Conservation (phyloP, 108 stramenopile species). For the Nitzschia sp. region DNA sequence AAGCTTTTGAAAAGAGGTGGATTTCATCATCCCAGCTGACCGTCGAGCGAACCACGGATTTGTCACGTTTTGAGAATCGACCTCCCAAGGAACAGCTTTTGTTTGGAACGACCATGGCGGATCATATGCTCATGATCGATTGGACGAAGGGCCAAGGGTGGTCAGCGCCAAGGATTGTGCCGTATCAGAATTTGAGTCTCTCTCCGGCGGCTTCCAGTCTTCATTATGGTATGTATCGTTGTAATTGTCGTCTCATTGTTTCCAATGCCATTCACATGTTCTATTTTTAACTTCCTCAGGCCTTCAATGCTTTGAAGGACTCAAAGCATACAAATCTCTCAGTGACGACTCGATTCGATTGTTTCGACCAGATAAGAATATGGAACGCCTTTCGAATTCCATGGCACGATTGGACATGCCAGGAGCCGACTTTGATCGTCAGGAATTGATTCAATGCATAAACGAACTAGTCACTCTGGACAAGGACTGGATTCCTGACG, state of each 20-base stretch:
- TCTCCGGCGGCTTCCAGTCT: constrained; percentile 87
- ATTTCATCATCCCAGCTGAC: constrained; percentile 49
- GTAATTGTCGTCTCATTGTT: no score
- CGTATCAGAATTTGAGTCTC: constrained; percentile 77
- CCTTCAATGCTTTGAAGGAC: constrained; percentile 95
- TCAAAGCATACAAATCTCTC: constrained; percentile 80
- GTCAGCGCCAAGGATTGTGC: constrained; percentile 78
- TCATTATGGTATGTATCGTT: constrained; percentile 87
- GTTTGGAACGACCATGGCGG: constrained; percentile 84
- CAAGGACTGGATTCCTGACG: constrained; percentile 90
- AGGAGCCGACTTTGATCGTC: constrained; percentile 72
- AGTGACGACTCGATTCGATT: constrained; percentile 62
- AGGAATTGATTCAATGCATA: constrained; percentile 82
- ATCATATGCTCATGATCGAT: constrained; percentile 92
- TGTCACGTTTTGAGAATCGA: constrained; percentile 33
- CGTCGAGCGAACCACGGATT: constrained; percentile 38
- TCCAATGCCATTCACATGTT: background rate
- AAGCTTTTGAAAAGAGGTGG: constrained; percentile 33
- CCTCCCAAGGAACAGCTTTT: constrained; percentile 65
- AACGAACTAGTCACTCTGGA: constrained; percentile 76
- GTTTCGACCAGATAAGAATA: constrained; percentile 93
- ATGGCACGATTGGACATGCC: constrained; percentile 85
- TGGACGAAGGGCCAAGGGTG: constrained; percentile 77
- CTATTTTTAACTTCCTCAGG: constrained; percentile 21
- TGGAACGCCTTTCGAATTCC: constrained; percentile 77